Evolutionary conservation across 2,329 filamentous ascomycete genomes (phyloP), one percentile per base, ranked within the genome.

Genomic region (Xylaria sp.): DNA sequence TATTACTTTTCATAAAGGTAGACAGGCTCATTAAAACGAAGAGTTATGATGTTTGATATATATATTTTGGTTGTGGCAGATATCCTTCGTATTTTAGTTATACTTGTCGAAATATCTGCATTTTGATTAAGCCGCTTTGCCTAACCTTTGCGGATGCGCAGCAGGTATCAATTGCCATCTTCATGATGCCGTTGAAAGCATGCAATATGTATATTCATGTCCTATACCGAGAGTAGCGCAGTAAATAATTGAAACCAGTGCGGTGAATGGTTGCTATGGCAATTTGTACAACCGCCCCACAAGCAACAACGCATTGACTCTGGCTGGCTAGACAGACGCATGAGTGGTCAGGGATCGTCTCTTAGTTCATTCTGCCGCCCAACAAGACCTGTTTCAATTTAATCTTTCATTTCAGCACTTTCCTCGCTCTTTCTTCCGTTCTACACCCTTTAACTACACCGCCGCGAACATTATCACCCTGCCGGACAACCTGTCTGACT

Each of bases 231-330:
- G 24, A 27, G 53, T 47, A 47, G 9, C 42, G 1, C 6, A 9
- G 34, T 36, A 36, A 36, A 36, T 12, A 36, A 36, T 12, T 3
- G 34, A 36, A 36, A 36, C 34, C 34, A 61, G 24, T 27, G 4
- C 24, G 4, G 24, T 50, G 53, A 32, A 57, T 58, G 67, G 75
- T 78, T 77, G 75, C 76, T 73, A 75, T 73, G 75, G 73, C 75
- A 75, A 77, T 77, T 65, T 64, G 21, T 24, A 5, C 27, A 51
- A 65, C 65, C 69, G 67, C 65, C 69, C 72, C 68, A 75, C 73
- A 53, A 61, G 63, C 53, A 70, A 69, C 54, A 69, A 47, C 57
- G 55, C 57, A 62, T 55, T 27, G 45, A 32, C n/a, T 36, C 17
- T 45, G 39, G 34, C 14, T 61, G 59, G 60, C 62, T 60, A 48